These are phyloP conservation scores for Boletus pseudopeckii DNA, from an alignment of 768 basidiomycete species.

Conservation along the genomic window DNA sequence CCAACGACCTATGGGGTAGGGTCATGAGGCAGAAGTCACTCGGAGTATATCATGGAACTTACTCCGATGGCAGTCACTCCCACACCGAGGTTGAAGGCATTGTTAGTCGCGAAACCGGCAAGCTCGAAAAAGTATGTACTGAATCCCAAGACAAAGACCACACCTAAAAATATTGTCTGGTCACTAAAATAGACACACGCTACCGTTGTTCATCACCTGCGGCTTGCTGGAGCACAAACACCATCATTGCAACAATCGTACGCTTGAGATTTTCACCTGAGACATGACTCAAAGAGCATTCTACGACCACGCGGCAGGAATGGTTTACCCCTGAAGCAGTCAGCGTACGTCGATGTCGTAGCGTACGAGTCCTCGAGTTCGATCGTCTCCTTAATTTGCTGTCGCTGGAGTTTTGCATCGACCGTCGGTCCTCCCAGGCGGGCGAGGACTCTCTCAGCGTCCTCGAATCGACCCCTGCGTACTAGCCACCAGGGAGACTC, in stretches of 20 bases:
- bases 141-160: constrained; percentile 27
- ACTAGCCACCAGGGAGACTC: constrained; percentile 36
- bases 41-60: background rate
- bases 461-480: constrained; percentile 25
- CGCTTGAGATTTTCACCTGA: constrained; percentile 25
- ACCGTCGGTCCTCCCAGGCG: constrained; percentile 22
- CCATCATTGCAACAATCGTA: constrained; percentile 30
- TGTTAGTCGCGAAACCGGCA: constrained; percentile 26
- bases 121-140: constrained; percentile 37
- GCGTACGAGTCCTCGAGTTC: constrained; percentile 29
- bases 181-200: background rate
- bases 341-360: constrained; percentile 25
- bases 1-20: constrained; percentile 17
- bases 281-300: background rate
- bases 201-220: constrained; percentile 13
- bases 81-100: constrained; percentile 33
- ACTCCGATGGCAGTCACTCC: constrained; percentile 30
- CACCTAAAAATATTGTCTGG: constrained; percentile 10
- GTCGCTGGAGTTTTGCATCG: constrained; percentile 20
- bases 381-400: constrained; percentile 31
- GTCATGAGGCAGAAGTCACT: background rate
- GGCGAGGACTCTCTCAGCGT: constrained; percentile 20
- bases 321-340: constrained; percentile 30
- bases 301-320: background rate
- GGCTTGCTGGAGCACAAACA: constrained; percentile 28